Base-by-base conservation (phyloP, 2,329 filamentous ascomycete species). In the Dissoconium aciculare region DNA sequence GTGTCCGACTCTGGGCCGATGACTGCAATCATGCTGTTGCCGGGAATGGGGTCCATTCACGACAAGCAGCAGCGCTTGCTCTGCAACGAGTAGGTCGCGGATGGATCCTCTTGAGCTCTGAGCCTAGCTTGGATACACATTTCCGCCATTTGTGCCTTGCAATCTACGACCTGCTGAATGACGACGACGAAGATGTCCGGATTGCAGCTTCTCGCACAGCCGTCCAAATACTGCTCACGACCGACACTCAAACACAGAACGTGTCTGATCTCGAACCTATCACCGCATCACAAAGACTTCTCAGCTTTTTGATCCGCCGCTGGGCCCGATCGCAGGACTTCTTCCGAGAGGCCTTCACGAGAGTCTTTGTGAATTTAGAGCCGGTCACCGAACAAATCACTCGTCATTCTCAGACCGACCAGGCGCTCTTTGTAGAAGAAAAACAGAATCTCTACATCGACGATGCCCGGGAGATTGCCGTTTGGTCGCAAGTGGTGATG, bases 381-480 rank as follows among this genome's bases (percentile, higher is more conserved):
- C 8, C 21, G 4, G 6, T 13, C 3, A 31, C 9, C 6, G 32
- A 38, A 9, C 34, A 38, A 13, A 17, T 50, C 13, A 17, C 26
- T 11, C 24, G 25, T 1, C 15, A 24, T 12, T 44, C 51, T 3
- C 52, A 54, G 24, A 55, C 61, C 43, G 69, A 81, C 47, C 69
- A 74, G 39, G 64, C 74, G 3, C 67, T 98, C 1, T 98, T 98
- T 51, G 76, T 70, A 1, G 67, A 83, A 33, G 89, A 98, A 56
- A 85, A 91, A 52, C 84, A 92, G 51, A 98, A 98, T 50, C 65
- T 94, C n/a, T 95, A 82, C 53, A 62, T 87, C 29, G 87, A 95
- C 51, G 75, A 84, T 43, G 70, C 82, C 4, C 65, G 74, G 28
- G 85, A 94, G 52, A 64, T 74, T 3, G 57, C 64, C 11, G 52